phyloP scores from a whole-genome alignment of 116 monocot species.

The Trichopus zeylanicus region DNA sequence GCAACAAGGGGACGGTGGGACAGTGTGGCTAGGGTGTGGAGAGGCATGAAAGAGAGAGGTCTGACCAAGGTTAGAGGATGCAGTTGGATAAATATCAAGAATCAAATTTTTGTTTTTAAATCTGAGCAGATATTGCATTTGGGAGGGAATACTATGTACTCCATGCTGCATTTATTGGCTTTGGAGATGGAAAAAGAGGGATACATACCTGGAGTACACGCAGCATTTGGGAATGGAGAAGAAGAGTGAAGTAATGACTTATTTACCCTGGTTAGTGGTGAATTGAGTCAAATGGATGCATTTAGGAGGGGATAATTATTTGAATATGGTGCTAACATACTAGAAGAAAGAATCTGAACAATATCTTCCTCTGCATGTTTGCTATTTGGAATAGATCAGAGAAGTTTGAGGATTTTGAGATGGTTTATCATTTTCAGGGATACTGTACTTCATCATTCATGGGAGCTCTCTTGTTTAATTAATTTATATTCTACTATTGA shows the following conservation, averaged over 20 bases:
- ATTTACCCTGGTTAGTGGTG: too few relatives aligned
- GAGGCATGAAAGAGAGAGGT: constrained; percentile 43
- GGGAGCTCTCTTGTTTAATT: too few relatives aligned
- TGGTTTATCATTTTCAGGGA: too few relatives aligned
- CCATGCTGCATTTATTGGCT: background rate
- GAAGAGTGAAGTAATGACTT: constrained; percentile 6
- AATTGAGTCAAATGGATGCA: too few relatives aligned
- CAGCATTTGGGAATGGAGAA: constrained; percentile 4
- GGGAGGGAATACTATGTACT: constrained; percentile 17
- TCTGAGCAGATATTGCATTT: constrained; percentile 36
- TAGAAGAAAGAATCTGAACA: too few relatives aligned
- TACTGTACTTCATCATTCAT: too few relatives aligned
- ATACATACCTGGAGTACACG: background rate
- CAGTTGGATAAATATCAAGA: constrained; percentile 61
- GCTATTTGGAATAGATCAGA: too few relatives aligned
- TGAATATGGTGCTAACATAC: too few relatives aligned
- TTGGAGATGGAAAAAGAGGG: background rate
- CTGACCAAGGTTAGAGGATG: constrained; percentile 34
- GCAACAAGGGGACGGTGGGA: constrained; percentile 70
- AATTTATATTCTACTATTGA: too few relatives aligned
- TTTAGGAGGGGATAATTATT: too few relatives aligned
- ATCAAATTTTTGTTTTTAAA: constrained; percentile 34
- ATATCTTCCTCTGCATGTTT: too few relatives aligned
- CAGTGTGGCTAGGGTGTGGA: constrained; percentile 52
- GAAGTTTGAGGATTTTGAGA: too few relatives aligned